Base-by-base conservation (phyloP, 306 rosid species). In the Prunus padus region DNA sequence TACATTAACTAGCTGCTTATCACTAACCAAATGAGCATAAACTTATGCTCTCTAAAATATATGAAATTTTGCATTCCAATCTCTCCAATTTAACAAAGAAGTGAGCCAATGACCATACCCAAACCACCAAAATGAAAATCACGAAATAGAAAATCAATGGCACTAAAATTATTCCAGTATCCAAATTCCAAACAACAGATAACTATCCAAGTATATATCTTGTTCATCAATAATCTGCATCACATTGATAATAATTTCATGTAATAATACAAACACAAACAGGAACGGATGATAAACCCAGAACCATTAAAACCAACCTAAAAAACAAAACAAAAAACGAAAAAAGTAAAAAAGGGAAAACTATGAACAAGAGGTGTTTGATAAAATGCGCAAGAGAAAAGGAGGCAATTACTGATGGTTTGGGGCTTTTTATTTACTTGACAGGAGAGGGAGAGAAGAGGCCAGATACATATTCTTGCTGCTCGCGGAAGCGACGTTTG, bases 401-500 rank as follows among this genome's bases (percentile, higher is more conserved):
- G 2, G 20, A 10, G 16, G 42, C 5, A 8, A 10, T 25, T 33
- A 25, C 20, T 15, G 37, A 42, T 14, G 31, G 16, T n/a, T 33
- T 2, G 69, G 26, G 44, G 56, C n/a, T 46, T 67, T 73, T 71
- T 76, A 83, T 50, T 76, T 73, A 18, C 25, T 51, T 13, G 86
- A 30, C 6, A 76, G 11, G 22, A 44, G 84, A 65, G 57, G 88
- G 18, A 61, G 86, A 56, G 63, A 87, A 69, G 67, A 90, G 87
- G 45, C 75, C 84, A 3, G 85, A 76, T 25, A 84, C 79, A 62
- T 73, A 84, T 1, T 72, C 79, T 74, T 82, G 93, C 31, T 81
- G 92, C 81, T 87, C 91, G 37, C 75, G 84, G 73, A 77, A 90
- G 23, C 87, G 92, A 61, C 94, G 94, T 75, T 83, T 84, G 72